These are phyloP conservation scores for Pichia sp. DNA, from an alignment of 1,139 yeast species.

Conservation along the genomic window DNA sequence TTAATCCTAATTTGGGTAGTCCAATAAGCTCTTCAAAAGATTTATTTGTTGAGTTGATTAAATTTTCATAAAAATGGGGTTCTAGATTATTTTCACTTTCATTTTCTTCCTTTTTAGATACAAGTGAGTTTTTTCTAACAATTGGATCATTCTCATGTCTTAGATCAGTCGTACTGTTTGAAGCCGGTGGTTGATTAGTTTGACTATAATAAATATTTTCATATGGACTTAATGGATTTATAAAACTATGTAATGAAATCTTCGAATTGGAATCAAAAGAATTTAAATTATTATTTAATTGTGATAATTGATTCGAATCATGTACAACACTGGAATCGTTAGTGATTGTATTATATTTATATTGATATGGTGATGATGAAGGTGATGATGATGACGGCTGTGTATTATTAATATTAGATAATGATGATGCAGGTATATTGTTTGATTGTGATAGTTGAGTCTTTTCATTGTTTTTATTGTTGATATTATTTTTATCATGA, in stretches of 20 bases:
- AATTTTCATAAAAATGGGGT: neutral
- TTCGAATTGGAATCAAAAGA: neutral
- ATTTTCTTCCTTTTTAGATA: neutral
- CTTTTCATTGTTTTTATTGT: neutral
- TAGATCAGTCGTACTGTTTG: neutral
- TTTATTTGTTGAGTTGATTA: slow-evolving; percentile 4
- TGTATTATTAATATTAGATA: neutral
- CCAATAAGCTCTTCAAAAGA: slow-evolving; percentile 14
- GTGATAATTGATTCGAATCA: neutral
- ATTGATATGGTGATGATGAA: neutral
- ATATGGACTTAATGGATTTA: slow-evolving; percentile 1
- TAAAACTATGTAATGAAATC: slow-evolving; percentile 2
- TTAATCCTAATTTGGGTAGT: slow-evolving; percentile 18
- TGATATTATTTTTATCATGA: neutral
- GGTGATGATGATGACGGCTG: neutral
- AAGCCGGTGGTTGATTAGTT: neutral
- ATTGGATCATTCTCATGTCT: neutral
- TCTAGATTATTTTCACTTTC: neutral
- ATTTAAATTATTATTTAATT: neutral
- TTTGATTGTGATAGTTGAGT: neutral
- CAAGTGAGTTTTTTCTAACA: neutral
- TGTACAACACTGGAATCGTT: neutral
- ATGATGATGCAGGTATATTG: neutral
- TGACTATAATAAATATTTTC: neutral
- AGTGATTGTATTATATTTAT: neutral